Percentiles rank a stretch among this genome's conserved stretches.
phyloP scores from a whole-genome alignment of 73 alveolate species.

The Tetrahymena thermophila region DNA sequence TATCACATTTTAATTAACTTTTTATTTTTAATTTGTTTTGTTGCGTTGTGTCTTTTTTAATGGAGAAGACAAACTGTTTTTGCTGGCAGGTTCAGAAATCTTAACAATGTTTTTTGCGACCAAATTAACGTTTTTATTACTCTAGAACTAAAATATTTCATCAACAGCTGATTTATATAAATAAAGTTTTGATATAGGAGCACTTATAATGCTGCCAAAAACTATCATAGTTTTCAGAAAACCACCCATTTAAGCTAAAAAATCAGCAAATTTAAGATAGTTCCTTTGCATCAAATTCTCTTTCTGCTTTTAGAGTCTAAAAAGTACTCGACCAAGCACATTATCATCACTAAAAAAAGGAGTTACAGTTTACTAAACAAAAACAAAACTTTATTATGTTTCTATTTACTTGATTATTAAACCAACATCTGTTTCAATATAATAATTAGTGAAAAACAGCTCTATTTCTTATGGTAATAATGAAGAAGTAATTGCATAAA shows the following conservation, averaged over 20 bases:
- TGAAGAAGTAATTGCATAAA: background rate
- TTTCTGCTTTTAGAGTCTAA: background rate
- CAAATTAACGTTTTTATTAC: background rate
- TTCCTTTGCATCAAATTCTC: background rate
- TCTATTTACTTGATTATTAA: background rate
- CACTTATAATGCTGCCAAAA: background rate
- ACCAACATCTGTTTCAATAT: background rate
- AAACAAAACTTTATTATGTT: background rate
- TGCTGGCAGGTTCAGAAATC: background rate
- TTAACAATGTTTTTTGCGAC: background rate
- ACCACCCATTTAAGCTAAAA: background rate
- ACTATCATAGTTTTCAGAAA: background rate
- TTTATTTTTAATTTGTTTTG: no score
- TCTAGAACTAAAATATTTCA: background rate
- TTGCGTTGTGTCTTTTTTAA: background rate
- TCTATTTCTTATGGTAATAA: background rate
- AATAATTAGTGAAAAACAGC: background rate
- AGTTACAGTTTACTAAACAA: background rate
- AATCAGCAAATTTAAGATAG: background rate
- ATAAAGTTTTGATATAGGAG: background rate
- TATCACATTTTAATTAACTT: no score
- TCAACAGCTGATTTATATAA: background rate
- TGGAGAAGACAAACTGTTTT: background rate
- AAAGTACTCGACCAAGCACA: background rate
- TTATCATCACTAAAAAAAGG: background rate